Evolutionary conservation across 176 grass and related monocot genomes (phyloP), one percentile per base, ranked within the genome.

Genomic region (Poa annua): DNA sequence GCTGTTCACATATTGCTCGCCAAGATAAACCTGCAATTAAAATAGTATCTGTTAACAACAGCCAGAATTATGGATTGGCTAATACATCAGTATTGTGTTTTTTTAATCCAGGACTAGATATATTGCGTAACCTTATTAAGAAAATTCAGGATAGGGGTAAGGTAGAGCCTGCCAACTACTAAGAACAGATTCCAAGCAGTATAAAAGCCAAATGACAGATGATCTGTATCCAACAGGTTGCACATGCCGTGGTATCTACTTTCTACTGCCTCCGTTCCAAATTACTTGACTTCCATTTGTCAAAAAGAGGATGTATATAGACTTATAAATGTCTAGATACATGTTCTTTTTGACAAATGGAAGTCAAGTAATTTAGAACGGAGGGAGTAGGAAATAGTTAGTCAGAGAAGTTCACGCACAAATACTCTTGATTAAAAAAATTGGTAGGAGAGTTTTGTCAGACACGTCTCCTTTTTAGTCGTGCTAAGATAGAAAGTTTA

Each of bases 1-100:
- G 81, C 86, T 96, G 86, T 99, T 99, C 74, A 99, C 97, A 48
- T 94, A 99, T 85, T 94, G 97, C 79, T 99, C 91, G 0, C 97
- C 97, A 75, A 99, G 89, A 91, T 99, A 99, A 72, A 99, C 91
- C 97, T 99, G 79, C 79, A 85, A 84, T 17, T 42, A 9, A 51
- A 83, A 83, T 45, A 65, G 56, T 3, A 70, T 42, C 86, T 41
- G 74, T 45, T 48, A 53, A 55, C 57, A 36, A 67, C 65, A 48
- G 33, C 12, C 48, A 87, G 45, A 66, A 65, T 34, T 77, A 62
- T 66, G 44, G 72, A 41, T 19, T 25, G 74, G 72, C 39, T 41
- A 69, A 52, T 85, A 8, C 49, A 26, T 67, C 38, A 15, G 6
- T 61, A 51, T 22, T 44, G 21, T 29, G 14, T 63, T 84, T 56